phyloP scores from a whole-genome alignment of 495 filamentous ascomycete species.

The Lepidopterella palustris region DNA sequence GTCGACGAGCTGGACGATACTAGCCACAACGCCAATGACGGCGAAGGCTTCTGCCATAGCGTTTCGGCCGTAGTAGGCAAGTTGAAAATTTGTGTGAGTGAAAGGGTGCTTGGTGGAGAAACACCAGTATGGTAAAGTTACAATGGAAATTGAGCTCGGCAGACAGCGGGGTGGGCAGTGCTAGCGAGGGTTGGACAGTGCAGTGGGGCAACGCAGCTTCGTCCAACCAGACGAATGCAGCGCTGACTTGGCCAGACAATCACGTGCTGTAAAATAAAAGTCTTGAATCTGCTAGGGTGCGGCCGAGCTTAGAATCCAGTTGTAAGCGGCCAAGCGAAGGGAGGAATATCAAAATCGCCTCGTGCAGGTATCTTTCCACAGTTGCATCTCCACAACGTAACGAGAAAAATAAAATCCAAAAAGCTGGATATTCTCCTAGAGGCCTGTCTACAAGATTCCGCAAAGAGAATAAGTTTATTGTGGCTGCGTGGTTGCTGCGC shows the following conservation, averaged over 20 bases:
- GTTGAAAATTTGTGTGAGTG: background rate
- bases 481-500: too few relatives aligned
- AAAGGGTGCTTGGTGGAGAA: background rate
- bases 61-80: background rate
- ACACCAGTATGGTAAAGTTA: background rate
- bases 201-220: background rate
- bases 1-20: constrained; percentile 36
- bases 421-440: too few relatives aligned
- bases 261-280: background rate
- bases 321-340: too few relatives aligned
- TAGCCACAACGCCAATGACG: constrained; percentile 30
- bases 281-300: too few relatives aligned
- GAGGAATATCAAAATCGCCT: too few relatives aligned
- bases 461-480: too few relatives aligned
- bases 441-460: too few relatives aligned
- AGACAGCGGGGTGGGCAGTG: background rate
- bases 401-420: too few relatives aligned
- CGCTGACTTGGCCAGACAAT: background rate
- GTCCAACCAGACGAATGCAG: background rate
- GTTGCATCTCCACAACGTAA: too few relatives aligned
- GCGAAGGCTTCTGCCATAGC: constrained; percentile 37
- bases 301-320: too few relatives aligned
- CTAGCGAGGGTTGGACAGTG: background rate
- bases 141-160: background rate
- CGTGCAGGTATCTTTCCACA: too few relatives aligned